Evolutionary conservation across 2,329 filamentous ascomycete species (phyloP).

Genomic region (Eutypella sp.): DNA sequence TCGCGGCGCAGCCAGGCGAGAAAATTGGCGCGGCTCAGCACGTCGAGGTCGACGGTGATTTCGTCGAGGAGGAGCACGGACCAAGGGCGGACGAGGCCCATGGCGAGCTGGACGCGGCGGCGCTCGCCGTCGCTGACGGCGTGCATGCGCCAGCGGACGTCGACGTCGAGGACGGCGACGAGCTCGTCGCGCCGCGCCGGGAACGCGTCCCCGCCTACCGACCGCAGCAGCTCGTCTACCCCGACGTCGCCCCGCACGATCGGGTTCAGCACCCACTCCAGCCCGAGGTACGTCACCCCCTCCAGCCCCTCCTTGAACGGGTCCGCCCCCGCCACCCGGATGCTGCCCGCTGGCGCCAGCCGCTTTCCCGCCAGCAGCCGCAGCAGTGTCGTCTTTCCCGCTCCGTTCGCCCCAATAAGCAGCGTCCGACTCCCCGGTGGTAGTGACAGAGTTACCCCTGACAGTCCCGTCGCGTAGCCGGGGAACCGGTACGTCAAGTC

Average conservation of each 20-base stretch:
- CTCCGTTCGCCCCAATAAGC: conserved; percentile 92
- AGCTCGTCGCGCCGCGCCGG: conserved; percentile 80
- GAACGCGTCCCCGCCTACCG: conserved; percentile 82
- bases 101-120: conserved; percentile 86
- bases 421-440: conserved; percentile 82
- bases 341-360: conserved; percentile 70
- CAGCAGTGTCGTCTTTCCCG: conserved; percentile 94
- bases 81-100: conserved; percentile 93
- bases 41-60: conserved; percentile 93
- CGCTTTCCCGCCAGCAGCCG: conserved; percentile 93
- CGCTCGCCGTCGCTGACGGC: conserved; percentile 91
- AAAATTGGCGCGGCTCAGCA: conserved; percentile 80
- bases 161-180: conserved; percentile 83
- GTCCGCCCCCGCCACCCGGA: conserved; percentile 77
- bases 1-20: conserved; percentile 80
- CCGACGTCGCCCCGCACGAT: conserved; percentile 95
- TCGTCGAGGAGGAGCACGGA: conserved; percentile 86
- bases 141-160: conserved; percentile 90
- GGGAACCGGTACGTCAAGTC: conserved; percentile 85
- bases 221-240: conserved; percentile 76
- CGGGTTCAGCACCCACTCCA: conserved; percentile 97
- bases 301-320: conserved; percentile 87
- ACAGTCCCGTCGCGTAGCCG: conserved; percentile 75
- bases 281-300: conserved; percentile 92
- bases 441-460: conserved; percentile 67